Base-by-base conservation (phyloP, 139 green algal species). In the Coelastrella sp. region DNA sequence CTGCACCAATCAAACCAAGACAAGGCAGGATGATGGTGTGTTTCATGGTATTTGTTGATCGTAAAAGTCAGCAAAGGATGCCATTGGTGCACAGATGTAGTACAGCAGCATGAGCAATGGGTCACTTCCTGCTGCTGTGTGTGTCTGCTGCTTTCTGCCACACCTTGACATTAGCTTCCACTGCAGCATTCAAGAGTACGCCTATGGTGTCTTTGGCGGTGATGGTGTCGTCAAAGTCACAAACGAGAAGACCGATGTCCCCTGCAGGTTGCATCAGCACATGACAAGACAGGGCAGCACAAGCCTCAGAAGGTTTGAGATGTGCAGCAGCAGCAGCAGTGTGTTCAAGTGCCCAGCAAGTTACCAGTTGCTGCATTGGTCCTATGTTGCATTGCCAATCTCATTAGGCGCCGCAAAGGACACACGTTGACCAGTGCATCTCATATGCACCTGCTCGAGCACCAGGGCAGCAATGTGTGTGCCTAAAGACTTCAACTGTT, bases 151-250 rank as follows among this genome's bases (percentile, higher is more conserved):
- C 79, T 87, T 60, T 17, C 35, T 91, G 75, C 63, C 89, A 63
- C 80, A 93, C 89, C 82, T 56, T 49, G 8, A 89, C 80, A 25
- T 75, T 59, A 7, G 91, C 92, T 59, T 93, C 78, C 22, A 94
- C 92, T 4, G 94, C 96, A 12, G 95, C 92, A 12, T 89, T 65
- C 57, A 97, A 91, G 35, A 98, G 93, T 7, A 79, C 60, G 4
- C 90, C 90, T 11, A 92, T 97, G 27, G 94, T 97, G 91, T 98
- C 96, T 8, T 70, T 73, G 6, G 83, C 63, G 19, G 93, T 97
- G 88, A 88, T 93, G 14, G 96, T 98, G 65, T 97, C 96, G 76
- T 98, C 96, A 92, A 98, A 98, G 85, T 98, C 96, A n/a, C 95
- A 87, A 0, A 97, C 95, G 72, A 98, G 91, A 8, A 96, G 63